phyloP scores from a whole-genome alignment of 805 yeast genomes.

The Starmerella stigmatis region DNA sequence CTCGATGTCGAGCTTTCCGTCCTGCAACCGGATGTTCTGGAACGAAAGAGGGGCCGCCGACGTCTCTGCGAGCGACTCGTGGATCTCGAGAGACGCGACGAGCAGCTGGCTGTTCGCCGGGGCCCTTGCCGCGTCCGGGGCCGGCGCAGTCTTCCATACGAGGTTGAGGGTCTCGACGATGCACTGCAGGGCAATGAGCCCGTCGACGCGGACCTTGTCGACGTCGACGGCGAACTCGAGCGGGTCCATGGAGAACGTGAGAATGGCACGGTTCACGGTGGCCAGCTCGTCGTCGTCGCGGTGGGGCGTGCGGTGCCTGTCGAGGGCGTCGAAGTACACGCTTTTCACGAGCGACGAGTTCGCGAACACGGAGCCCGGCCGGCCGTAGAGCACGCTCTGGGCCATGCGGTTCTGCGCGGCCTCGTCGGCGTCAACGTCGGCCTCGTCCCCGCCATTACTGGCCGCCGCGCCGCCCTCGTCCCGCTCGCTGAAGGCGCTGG shows the following conservation, averaged over 20 bases:
- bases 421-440: background rate
- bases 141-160: background rate
- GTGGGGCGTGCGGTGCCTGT: background rate
- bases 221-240: slow-evolving; percentile 3
- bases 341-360: slow-evolving; percentile 4
- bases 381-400: background rate
- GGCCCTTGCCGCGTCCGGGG: background rate
- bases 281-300: slow-evolving; percentile 6
- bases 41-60: background rate
- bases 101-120: background rate
- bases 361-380: background rate
- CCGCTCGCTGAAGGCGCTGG: too few species aligned
- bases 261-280: slow-evolving; percentile 6
- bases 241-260: slow-evolving; percentile 10
- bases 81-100: slow-evolving; percentile 5
- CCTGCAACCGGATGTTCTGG: background rate
- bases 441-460: too few species aligned
- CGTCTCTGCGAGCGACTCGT: slow-evolving; percentile 6
- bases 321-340: slow-evolving; percentile 16
- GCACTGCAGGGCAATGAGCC: slow-evolving; percentile 5
- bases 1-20: background rate
- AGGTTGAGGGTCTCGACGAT: slow-evolving; percentile 4
- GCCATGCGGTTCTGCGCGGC: background rate
- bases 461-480: too few species aligned
- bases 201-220: slow-evolving; percentile 11